Percentiles rank a stretch among this genome's conserved stretches.
These are phyloP conservation scores for Pseudoperonospora humuli DNA, from an alignment of 352 stramenopile species.

Conservation along the genomic window DNA sequence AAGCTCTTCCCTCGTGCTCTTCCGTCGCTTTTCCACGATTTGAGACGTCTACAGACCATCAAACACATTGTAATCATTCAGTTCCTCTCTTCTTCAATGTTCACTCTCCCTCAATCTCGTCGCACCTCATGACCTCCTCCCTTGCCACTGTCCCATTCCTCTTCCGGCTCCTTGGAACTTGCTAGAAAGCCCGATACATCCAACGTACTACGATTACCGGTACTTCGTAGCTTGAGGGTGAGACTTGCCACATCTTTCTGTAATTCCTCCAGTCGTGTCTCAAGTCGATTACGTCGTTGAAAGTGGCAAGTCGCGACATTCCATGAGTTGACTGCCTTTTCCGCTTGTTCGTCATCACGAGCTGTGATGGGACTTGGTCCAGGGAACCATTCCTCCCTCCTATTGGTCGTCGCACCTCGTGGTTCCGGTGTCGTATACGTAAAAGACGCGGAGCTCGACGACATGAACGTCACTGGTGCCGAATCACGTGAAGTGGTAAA, in stretches of 20 bases:
- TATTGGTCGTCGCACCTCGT: not conserved
- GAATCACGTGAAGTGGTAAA: too few relatives aligned
- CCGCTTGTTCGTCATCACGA: conserved; percentile 13
- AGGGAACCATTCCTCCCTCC: conserved; percentile 19
- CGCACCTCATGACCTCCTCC: not conserved
- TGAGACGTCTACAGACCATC: conserved; percentile 3
- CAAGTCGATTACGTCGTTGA: conserved; percentile 46
- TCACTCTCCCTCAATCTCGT: not conserved
- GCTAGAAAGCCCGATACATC: conserved; percentile 20
- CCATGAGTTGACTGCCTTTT: conserved; percentile 6
- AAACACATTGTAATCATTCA: conserved; percentile 8
- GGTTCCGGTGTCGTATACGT: conserved; percentile 22
- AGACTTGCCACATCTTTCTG: conserved; percentile 68
- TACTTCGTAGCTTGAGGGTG: conserved; percentile 49
- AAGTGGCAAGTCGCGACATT: conserved; percentile 37
- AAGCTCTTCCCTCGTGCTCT: conserved; percentile 19
- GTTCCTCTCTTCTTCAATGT: not conserved
- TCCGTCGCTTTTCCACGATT: conserved; percentile 4
- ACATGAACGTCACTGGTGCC: conserved; percentile 1
- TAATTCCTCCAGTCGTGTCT: conserved; percentile 61
- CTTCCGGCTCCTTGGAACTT: conserved; percentile 4
- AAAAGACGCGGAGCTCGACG: conserved; percentile 12
- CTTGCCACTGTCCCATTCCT: conserved; percentile 4
- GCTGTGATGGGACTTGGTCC: too few relatives aligned
- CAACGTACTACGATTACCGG: conserved; percentile 28